A percentile compares a stretch with the other conserved stretches of the same genome.
These are phyloP conservation scores for Phyllosticta capitalensis DNA, from an alignment of 2,329 filamentous ascomycete species.

Conservation along the genomic window DNA sequence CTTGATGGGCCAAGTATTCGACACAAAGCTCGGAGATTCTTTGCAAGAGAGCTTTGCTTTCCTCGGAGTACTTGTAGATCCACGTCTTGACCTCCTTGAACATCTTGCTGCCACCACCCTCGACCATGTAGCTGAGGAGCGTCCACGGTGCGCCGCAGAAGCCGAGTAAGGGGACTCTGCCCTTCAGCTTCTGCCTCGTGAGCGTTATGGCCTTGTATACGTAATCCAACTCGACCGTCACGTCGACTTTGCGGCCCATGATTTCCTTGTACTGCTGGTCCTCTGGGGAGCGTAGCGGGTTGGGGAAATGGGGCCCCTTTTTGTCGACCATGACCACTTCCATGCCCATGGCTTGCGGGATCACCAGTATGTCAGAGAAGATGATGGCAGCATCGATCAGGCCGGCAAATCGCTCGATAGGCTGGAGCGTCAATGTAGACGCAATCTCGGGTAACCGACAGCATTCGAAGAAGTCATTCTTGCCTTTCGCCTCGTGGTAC, in stretches of 20 bases:
- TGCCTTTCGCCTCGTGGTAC: slow-evolving; percentile 90
- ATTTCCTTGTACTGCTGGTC: slow-evolving; percentile 77
- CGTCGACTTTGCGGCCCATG: slow-evolving; percentile 70
- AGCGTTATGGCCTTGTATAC: slow-evolving; percentile 93
- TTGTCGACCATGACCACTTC: slow-evolving; percentile 97
- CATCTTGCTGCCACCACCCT: slow-evolving; percentile 90
- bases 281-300: slow-evolving; percentile 67
- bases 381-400: slow-evolving; percentile 96
- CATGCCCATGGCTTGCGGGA: slow-evolving; percentile 98
- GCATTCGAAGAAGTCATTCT: slow-evolving; percentile 92
- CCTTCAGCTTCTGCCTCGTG: slow-evolving; percentile 77
- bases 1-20: slow-evolving; percentile 86
- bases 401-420: slow-evolving; percentile 81
- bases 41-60: slow-evolving; percentile 69
- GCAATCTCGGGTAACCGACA: slow-evolving; percentile 89
- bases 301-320: slow-evolving; percentile 89
- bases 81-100: slow-evolving; percentile 93
- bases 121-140: slow-evolving; percentile 96
- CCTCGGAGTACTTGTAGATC: slow-evolving; percentile 82
- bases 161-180: slow-evolving; percentile 84
- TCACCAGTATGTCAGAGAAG: slow-evolving; percentile 96
- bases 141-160: slow-evolving; percentile 98
- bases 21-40: slow-evolving; percentile 94
- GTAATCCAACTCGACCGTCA: slow-evolving; percentile 76
- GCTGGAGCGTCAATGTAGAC: slow-evolving; percentile 87